Base-by-base conservation (phyloP, 148 eudicot genomes). In the Rheum nobile region DNA sequence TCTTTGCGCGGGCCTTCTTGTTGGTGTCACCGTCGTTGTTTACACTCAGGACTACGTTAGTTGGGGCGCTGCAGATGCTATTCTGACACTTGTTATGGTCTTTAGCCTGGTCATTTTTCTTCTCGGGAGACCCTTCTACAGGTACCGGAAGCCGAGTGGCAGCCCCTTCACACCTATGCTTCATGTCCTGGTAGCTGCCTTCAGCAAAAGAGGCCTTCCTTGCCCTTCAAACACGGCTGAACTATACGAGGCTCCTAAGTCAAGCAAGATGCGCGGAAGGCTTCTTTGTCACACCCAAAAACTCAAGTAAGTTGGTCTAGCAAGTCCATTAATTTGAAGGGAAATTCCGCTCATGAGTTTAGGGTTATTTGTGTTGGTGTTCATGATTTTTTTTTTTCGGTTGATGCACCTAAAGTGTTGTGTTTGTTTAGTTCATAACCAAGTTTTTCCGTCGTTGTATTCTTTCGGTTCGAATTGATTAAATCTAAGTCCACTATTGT, bases 141-240 rank as follows among this genome's bases (percentile, higher is more conserved):
- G 96, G 24, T 92, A 84, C 59, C 78, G 86, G 55, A 79, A 71
- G 67, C 87, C 90, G 0, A 70, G 70, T 21, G 91, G 91, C 48
- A 92, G 92, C 71, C 95, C 90, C 17, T 81, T 90, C 11, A 92
- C 84, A 31, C 90, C 95, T 1, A 68, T 90, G 83, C 19, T 86
- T 19, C 91, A 84, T 54, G 97, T 92, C 16, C 55, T 90, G 73
- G 87, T 82, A 1, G 97, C 97, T n/a, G 97, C 96, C 16, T 7
- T 87, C 24, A 43, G 71, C 1, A 92, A 92, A 61, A 86, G 97
- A 72, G 80, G 81, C 0, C 79, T 90, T 47, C 75, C 84, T n/a
- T 76, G 37, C 74, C 96, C 97, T 35, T 37, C 84, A 0, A 71
- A 74, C 57, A 65, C 83, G 5, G 74, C 67, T 74, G 65, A 84